Evolutionary conservation across 768 basidiomycete species (phyloP).

Genomic region (Boletus reticuloceps): DNA sequence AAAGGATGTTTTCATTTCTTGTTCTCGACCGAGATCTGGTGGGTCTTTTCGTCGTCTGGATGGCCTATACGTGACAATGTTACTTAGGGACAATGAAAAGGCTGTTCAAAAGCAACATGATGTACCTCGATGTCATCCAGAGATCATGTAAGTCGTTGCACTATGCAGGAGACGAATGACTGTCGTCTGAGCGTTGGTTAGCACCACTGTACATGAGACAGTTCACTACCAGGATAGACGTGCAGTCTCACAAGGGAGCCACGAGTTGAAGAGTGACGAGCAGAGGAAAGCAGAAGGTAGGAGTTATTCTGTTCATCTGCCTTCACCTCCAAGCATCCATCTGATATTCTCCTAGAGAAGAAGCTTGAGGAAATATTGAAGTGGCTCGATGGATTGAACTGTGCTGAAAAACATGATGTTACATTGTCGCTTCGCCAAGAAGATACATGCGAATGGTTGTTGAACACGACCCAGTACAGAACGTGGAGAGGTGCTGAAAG

Average conservation of each 20-base stretch:
- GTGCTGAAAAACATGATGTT: slow-evolving; percentile 3
- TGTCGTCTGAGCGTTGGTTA: neutral
- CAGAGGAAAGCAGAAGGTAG: neutral
- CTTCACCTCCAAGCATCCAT: neutral
- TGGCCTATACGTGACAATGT: too few relatives aligned
- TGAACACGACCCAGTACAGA: slow-evolving; percentile 3
- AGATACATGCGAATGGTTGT: slow-evolving; percentile 2
- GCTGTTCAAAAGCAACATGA: neutral
- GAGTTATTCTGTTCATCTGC: neutral
- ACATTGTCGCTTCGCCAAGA: neutral
- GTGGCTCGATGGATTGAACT: slow-evolving; percentile 2
- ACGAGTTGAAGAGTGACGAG: neutral
- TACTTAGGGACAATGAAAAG: neutral
- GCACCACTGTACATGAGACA: too few relatives aligned
- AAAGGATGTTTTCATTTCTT: neutral
- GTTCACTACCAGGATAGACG: too few relatives aligned
- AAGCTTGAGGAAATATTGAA: neutral
- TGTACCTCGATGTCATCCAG: neutral
- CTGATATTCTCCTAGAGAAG: neutral
- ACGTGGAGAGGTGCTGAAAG: neutral
- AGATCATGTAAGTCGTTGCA: neutral
- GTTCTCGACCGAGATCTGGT: neutral
- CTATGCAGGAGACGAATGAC: too few relatives aligned
- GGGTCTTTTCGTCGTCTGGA: neutral
- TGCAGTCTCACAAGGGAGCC: neutral